Evolutionary conservation across 495 filamentous ascomycete genomes (phyloP).

Genomic region (Tuber microsphaerosporum): DNA sequence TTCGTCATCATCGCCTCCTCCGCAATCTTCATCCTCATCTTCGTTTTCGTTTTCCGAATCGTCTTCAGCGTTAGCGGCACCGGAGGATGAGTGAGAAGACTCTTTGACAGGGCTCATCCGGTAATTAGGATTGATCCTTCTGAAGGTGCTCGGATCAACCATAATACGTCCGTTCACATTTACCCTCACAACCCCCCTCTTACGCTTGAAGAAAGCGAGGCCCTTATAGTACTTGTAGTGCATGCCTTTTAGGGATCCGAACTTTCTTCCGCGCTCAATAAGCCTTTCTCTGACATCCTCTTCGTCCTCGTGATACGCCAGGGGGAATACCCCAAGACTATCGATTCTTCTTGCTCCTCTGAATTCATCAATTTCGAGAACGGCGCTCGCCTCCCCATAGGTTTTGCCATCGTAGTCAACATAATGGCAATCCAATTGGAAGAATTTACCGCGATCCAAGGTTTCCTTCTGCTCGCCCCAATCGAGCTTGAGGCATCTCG

Average conservation of each 20-base stretch:
- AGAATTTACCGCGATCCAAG: conserved; percentile 49
- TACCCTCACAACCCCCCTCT: conserved; percentile 68
- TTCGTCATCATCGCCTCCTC: conserved; percentile 30
- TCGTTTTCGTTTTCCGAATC: conserved; percentile 33
- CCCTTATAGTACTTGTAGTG: conserved; percentile 82
- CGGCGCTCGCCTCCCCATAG: conserved; percentile 31
- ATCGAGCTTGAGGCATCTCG: conserved; percentile 38
- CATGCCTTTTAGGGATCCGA: conserved; percentile 71
- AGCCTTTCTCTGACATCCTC: conserved; percentile 58
- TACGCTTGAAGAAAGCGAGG: conserved; percentile 77
- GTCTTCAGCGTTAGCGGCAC: conserved; percentile 11
- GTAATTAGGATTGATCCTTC: conserved; percentile 85
- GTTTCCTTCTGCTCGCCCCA: conserved; percentile 42
- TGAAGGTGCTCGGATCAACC: conserved; percentile 82
- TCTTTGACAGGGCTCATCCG: conserved; percentile 53
- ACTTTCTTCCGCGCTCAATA: conserved; percentile 79
- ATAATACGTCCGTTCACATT: conserved; percentile 87
- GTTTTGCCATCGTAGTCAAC: conserved; percentile 33
- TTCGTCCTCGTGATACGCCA: conserved; percentile 75
- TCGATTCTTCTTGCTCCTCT: conserved; percentile 80
- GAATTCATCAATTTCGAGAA: conserved; percentile 64
- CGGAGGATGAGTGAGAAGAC: conserved; percentile 16
- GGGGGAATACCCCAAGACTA: conserved; percentile 67
- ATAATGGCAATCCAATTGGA: conserved; percentile 73
- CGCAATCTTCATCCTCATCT: conserved; percentile 27